A percentile compares a stretch with the other conserved stretches of the same genome.
Evolutionary conservation across 1,139 yeast genomes (phyloP).

Genomic region (Lodderomyces margitis): DNA sequence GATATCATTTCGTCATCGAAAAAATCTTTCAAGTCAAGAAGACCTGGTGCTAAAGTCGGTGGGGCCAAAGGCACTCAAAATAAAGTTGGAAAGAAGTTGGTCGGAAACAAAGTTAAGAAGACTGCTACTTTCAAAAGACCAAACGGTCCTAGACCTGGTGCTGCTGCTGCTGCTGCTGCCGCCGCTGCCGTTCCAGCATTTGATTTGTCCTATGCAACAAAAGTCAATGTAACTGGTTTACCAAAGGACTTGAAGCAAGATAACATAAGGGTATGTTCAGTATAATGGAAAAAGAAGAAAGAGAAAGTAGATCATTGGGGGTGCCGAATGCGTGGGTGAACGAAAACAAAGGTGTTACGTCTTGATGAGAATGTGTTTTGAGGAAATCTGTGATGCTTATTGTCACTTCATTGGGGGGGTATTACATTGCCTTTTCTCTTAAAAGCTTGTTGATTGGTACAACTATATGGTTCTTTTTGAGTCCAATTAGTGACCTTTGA

Average conservation of each 20-base stretch:
- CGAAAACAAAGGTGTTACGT: too few species aligned
- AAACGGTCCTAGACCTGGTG: slow-evolving; percentile 23
- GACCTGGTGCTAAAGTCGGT: slow-evolving; percentile 27
- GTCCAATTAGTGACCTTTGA: too few species aligned
- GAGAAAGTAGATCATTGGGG: background rate
- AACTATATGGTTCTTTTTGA: too few species aligned
- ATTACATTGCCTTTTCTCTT: too few species aligned
- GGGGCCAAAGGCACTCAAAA: slow-evolving; percentile 22
- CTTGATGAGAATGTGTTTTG: too few species aligned
- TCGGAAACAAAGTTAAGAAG: slow-evolving; percentile 27
- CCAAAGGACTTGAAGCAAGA: slow-evolving; percentile 79
- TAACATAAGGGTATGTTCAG: slow-evolving; percentile 73
- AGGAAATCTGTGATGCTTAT: too few species aligned
- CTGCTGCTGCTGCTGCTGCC: slow-evolving; percentile 13
- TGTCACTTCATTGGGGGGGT: too few species aligned
- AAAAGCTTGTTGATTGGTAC: too few species aligned
- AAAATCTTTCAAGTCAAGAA: slow-evolving; percentile 31
- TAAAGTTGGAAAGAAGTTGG: slow-evolving; percentile 33
- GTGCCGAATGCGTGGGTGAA: too few species aligned
- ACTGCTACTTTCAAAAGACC: slow-evolving; percentile 37
- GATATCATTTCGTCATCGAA: slow-evolving; percentile 75
- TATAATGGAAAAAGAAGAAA: background rate
- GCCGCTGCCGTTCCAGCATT: slow-evolving; percentile 31
- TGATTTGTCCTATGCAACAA: slow-evolving; percentile 62
- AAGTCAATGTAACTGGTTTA: slow-evolving; percentile 72